Evolutionary conservation across 2,329 filamentous ascomycete genomes (phyloP).

Genomic region (Harringtonia aguacate): DNA sequence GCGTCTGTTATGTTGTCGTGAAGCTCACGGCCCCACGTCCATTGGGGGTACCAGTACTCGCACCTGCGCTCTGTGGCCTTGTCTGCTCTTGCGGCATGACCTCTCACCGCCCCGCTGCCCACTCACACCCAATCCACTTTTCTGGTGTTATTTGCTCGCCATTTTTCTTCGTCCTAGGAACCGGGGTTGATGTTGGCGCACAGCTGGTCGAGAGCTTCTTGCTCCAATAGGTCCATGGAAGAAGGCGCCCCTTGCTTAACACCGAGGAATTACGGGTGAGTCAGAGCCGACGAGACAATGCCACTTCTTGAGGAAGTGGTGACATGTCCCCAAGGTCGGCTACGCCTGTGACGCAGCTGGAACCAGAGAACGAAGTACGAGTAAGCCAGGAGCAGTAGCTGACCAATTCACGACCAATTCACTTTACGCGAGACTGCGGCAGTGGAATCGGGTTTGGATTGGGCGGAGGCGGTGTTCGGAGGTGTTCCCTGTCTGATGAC

Average conservation of each 20-base stretch:
- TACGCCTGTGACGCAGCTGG: too few relatives aligned
- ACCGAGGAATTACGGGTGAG: constrained; percentile 5
- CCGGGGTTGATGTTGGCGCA: too few relatives aligned
- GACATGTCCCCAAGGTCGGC: too few relatives aligned
- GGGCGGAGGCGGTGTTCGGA: too few relatives aligned
- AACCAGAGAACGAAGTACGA: too few relatives aligned
- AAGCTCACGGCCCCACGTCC: neutral
- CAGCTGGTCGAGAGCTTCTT: too few relatives aligned
- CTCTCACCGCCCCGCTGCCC: constrained; percentile 6
- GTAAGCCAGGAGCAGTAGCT: too few relatives aligned
- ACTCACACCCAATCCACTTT: constrained; percentile 6
- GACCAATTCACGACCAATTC: neutral
- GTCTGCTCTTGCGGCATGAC: neutral
- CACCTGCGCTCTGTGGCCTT: neutral
- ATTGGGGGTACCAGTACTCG: neutral
- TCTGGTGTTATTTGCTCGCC: neutral
- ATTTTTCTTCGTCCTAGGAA: too few relatives aligned
- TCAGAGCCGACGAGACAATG: neutral
- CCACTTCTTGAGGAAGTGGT: neutral
- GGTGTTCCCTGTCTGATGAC: too few relatives aligned
- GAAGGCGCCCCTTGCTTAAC: neutral
- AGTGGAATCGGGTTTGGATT: neutral
- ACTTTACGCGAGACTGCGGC: neutral
- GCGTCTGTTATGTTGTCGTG: constrained; percentile 5
- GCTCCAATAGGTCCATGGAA: too few relatives aligned